Percentiles rank a stretch among this genome's conserved stretches.
Conservation (phyloP, 768 basidiomycete species). For the Thelephora aurantiotincta region DNA sequence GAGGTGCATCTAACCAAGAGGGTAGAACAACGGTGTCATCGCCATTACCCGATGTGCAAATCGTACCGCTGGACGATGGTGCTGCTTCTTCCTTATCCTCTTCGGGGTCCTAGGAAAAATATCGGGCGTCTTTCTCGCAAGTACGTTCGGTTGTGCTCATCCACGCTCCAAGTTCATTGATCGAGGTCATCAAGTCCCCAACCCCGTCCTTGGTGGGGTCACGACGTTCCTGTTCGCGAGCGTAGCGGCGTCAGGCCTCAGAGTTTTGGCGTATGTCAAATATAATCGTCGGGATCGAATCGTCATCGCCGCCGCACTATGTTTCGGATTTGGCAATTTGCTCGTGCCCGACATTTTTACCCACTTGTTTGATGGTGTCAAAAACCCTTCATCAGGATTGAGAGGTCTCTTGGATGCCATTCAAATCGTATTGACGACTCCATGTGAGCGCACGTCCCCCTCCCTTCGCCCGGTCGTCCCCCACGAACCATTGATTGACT, state of each 20-base stretch:
- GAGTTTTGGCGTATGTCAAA: slow-evolving; percentile 45
- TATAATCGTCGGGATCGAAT: slow-evolving; percentile 58
- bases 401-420: slow-evolving; percentile 64
- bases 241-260: slow-evolving; percentile 55
- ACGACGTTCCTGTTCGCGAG: slow-evolving; percentile 79
- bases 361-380: slow-evolving; percentile 54
- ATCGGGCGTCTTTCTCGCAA: slow-evolving; percentile 73
- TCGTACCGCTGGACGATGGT: slow-evolving; percentile 64
- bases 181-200: slow-evolving; percentile 35
- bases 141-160: slow-evolving; percentile 16
- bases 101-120: slow-evolving; percentile 75
- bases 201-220: slow-evolving; percentile 71
- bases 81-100: slow-evolving; percentile 65
- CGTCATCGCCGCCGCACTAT: slow-evolving; percentile 52
- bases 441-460: slow-evolving; percentile 37
- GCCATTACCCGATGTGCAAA: slow-evolving; percentile 79
- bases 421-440: slow-evolving; percentile 67
- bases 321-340: slow-evolving; percentile 60
- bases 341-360: slow-evolving; percentile 52
- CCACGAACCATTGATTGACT: background rate
- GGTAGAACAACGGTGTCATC: slow-evolving; percentile 71
- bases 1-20: background rate
- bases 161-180: background rate
- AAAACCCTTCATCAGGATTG: slow-evolving; percentile 35
- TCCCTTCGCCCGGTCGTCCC: background rate